Base-by-base conservation (phyloP, 345 rosid genomes). In the Alliaria petiolata region DNA sequence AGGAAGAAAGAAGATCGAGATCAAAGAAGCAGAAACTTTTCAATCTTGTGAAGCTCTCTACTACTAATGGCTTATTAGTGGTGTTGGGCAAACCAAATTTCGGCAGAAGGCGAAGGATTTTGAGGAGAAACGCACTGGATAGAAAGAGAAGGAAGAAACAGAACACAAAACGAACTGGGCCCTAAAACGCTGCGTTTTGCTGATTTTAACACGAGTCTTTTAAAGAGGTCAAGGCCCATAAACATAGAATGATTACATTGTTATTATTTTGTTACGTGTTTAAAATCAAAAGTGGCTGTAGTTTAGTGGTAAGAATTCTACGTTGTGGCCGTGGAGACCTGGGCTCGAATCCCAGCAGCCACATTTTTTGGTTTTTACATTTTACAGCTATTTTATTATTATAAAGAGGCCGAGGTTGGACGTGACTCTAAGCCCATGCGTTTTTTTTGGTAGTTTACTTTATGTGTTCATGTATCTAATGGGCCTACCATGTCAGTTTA, bases 301-400 rank as follows among this genome's bases (percentile, higher is more conserved):
- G 86, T 82, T 80, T 85, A 89, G 95, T 80, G 90, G 95, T 85
- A 19, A 87, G 85, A 81, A 89, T 80, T 78, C 84, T 79, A 85
- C 85, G 87, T 87, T 84, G 92, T 87, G 90, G 89, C 92, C 90
- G 89, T 85, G 82, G 85, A 74, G 86, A 85, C 89, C 92, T 79
- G 85, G 88, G 92, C 92, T 89, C 86, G 89, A 89, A 79, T 85
- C 86, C 95, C 85, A 83, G 86, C 89, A 85, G 88, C 88, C 88
- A 85, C 90, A 86, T 8, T 53, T 35, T 4, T 7, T 0, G 4
- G 11, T n/a, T 42, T 25, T 22, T 13, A 22, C 25, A n/a, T 15
- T 10, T 19, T 19, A 12, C 13, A 22, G 15, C n/a, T 10, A 6
- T 49, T 50, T 11, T 50, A 7, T 3, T 7, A 6, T 28, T 28